These are phyloP conservation scores for Monosporascus sp. DNA, from an alignment of 2,329 filamentous ascomycete species.

Conservation along the genomic window DNA sequence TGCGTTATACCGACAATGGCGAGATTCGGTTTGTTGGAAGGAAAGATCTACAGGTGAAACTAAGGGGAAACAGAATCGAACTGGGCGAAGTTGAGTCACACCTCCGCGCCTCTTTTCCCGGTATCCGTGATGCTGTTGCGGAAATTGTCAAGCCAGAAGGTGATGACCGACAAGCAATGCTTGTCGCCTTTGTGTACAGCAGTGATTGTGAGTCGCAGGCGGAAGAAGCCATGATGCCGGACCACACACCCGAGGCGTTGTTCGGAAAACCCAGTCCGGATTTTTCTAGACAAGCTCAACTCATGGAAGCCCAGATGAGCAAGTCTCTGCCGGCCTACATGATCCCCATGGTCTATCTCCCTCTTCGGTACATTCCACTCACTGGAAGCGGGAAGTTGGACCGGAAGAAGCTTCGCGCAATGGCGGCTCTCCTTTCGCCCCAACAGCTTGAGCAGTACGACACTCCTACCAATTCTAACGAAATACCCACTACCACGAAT, in stretches of 20 bases:
- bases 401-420: background rate
- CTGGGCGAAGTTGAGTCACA: conserved; percentile 15
- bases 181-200: background rate
- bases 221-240: too few relatives aligned
- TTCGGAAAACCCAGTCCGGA: too few relatives aligned
- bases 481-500: background rate
- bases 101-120: background rate
- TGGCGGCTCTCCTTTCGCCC: background rate
- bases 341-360: background rate
- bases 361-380: background rate
- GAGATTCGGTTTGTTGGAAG: conserved; percentile 36
- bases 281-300: background rate
- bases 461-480: background rate
- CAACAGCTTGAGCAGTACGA: background rate
- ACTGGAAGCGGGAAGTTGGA: background rate
- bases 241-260: too few relatives aligned
- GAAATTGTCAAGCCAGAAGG: background rate
- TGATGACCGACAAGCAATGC: background rate
- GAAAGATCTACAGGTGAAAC: conserved; percentile 48
- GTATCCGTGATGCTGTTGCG: background rate
- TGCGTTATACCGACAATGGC: conserved; percentile 27
- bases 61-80: conserved; percentile 47
- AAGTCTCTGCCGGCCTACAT: background rate
- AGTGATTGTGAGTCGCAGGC: too few relatives aligned
- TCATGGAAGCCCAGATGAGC: background rate